Evolutionary conservation across 2,329 filamentous ascomycete species (phyloP).

Genomic region (Epichloe sp.): DNA sequence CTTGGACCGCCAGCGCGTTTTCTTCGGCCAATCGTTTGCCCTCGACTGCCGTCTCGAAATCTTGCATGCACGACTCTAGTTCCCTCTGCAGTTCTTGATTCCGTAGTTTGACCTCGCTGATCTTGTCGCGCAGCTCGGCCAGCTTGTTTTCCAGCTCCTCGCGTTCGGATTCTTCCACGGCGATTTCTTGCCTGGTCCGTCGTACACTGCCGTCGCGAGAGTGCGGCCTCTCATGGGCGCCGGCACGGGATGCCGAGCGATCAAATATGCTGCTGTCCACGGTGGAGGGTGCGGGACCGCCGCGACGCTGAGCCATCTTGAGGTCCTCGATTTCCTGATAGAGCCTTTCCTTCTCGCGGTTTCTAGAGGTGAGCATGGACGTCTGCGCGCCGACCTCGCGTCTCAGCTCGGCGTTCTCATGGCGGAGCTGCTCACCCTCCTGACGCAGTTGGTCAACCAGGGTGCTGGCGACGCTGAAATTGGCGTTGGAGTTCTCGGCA

Average conservation of each 20-base stretch:
- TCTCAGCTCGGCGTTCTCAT: conserved; percentile 84
- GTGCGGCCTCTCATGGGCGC: conserved; percentile 52
- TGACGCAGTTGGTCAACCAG: conserved; percentile 63
- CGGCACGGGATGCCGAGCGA: conserved; percentile 77
- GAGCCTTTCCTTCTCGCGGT: conserved; percentile 84
- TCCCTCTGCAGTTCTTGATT: conserved; percentile 82
- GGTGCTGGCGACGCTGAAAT: conserved; percentile 46
- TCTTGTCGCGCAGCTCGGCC: conserved; percentile 70
- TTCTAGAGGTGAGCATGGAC: conserved; percentile 92
- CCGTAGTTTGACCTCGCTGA: conserved; percentile 74
- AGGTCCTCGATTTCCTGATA: conserved; percentile 97
- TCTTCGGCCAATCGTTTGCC: conserved; percentile 48
- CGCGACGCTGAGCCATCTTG: conserved; percentile 72
- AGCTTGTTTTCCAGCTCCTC: conserved; percentile 79
- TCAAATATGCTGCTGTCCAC: conserved; percentile 88
- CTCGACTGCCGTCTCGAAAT: conserved; percentile 62
- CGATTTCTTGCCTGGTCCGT: conserved; percentile 47
- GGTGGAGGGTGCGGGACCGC: conserved; percentile 45
- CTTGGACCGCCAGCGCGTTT: conserved; percentile 51
- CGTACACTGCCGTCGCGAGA: conserved; percentile 56
- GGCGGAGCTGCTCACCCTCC: conserved; percentile 63
- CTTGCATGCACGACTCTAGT: conserved; percentile 64
- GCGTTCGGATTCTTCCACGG: conserved; percentile 59
- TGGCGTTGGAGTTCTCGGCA: conserved; percentile 35
- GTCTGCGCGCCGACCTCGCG: conserved; percentile 91